These are phyloP conservation scores for Nothophaeocryptopus gaeumannii DNA, from an alignment of 2,329 filamentous ascomycete species.

Conservation along the genomic window DNA sequence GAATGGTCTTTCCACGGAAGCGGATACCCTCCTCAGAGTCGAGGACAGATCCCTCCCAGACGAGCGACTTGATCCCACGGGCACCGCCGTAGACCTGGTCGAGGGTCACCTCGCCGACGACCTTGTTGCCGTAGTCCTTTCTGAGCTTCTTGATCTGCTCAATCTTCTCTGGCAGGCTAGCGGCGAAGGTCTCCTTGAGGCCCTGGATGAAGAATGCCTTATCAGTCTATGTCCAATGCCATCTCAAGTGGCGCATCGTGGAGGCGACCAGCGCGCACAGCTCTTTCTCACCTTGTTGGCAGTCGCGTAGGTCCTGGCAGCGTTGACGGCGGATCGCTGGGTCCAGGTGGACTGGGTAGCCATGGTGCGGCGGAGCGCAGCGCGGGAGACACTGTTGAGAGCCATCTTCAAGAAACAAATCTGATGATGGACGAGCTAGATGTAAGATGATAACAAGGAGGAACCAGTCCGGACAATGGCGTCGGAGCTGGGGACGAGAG, in stretches of 20 bases:
- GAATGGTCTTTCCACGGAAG: conserved; percentile 98
- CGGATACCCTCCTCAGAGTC: conserved; percentile 99
- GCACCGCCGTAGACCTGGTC: conserved; percentile 99
- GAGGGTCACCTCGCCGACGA: conserved; percentile 94
- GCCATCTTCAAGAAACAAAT: conserved; percentile 30
- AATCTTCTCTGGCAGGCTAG: conserved; percentile 91
- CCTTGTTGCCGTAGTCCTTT: conserved; percentile 95
- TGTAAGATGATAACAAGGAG: conserved; percentile 8
- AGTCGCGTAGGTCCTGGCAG: conserved; percentile 86
- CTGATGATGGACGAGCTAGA: conserved; percentile 19
- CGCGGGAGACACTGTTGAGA: conserved; percentile 48
- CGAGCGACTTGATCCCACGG: conserved; percentile 96
- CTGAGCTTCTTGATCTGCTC: conserved; percentile 99
- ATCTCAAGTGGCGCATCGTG: not conserved
- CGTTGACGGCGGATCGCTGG: conserved; percentile 66
- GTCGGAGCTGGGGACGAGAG: conserved; percentile 1
- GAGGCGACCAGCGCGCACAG: conserved; percentile 58
- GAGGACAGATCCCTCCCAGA: conserved; percentile 98
- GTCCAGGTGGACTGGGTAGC: conserved; percentile 62
- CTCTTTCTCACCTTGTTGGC: conserved; percentile 70
- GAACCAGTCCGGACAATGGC: conserved; percentile 6
- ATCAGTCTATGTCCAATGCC: not conserved
- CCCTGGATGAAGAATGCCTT: conserved; percentile 56
- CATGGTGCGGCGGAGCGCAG: conserved; percentile 76
- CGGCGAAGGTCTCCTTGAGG: conserved; percentile 97